Base-by-base conservation (phyloP, 176 grass and related monocot species). In the Puccinellia tenuiflora region DNA sequence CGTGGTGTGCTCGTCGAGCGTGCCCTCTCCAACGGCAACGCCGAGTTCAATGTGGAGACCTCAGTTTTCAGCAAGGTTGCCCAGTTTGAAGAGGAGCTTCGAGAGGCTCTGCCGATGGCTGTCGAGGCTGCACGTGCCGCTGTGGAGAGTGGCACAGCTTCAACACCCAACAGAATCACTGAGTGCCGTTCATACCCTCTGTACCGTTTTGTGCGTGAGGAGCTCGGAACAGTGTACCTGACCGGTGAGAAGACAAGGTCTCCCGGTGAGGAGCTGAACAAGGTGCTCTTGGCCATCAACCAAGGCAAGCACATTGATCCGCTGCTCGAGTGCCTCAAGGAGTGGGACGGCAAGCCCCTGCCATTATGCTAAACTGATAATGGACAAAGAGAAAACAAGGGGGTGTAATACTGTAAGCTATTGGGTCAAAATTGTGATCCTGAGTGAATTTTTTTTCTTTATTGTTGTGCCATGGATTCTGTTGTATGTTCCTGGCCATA, bases 121-220 rank as follows among this genome's bases (percentile, higher is more conserved):
- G 80, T 93, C 22, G 91, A 93, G 72, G 81, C 64, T 3, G 79
- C 85, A 40, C 54, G 88, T 10, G 63, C 63, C 10, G 73, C 91
- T 1, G 86, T 89, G 31, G 91, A 93, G 91, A 79, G 68, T 22
- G 85, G 88, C 43, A 90, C 72, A 8, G 74, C 91, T 0, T 82
- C 83, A 77, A 85, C 90, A 6, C 54, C 81, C 0, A 93, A 90
- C 82, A 90, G 76, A 17, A 93, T 93, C 28, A 10, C 77, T 35
- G 88, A 90, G 18, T 93, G 91, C 77, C 81, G 88, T 3, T 93
- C 91, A 9, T 93, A 90, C 59, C 88, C 91, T 0, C 60, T 93
- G 18, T 93, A 93, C 81, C 83, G 63, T 28, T 93, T 93, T 24
- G 91, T 90, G 11, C 88, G 91, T 9, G 81, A 80, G 84, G 85